These are phyloP conservation scores for Colletotrichum sp. DNA, from an alignment of 2,329 filamentous ascomycete genomes.

Conservation along the genomic window DNA sequence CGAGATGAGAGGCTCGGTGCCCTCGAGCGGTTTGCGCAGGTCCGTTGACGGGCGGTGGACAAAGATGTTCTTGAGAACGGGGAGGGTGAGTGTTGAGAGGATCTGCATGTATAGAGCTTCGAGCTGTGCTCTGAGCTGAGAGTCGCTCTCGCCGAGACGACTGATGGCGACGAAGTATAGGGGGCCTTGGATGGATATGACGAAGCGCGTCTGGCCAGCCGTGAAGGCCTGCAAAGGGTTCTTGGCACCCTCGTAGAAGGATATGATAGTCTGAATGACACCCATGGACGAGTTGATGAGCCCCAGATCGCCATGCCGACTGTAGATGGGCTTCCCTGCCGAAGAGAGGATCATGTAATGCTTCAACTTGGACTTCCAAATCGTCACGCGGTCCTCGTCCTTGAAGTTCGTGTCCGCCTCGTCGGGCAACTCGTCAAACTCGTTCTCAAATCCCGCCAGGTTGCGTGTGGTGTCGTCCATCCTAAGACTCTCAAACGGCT, in stretches of 20 bases:
- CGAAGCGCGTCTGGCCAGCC: slow-evolving; percentile 85
- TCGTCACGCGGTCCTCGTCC: slow-evolving; percentile 65
- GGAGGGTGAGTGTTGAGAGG: slow-evolving; percentile 89
- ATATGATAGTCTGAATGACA: slow-evolving; percentile 96
- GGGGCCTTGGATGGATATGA: slow-evolving; percentile 83
- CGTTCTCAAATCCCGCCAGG: slow-evolving; percentile 71
- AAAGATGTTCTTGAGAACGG: slow-evolving; percentile 86
- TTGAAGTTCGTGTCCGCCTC: slow-evolving; percentile 43
- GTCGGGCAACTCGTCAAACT: slow-evolving; percentile 79
- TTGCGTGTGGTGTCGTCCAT: slow-evolving; percentile 49
- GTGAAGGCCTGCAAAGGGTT: slow-evolving; percentile 84
- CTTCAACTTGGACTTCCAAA: slow-evolving; percentile 93
- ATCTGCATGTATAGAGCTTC: slow-evolving; percentile 99
- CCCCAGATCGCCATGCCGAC: slow-evolving; percentile 87
- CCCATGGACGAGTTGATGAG: slow-evolving; percentile 94
- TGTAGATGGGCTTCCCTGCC: slow-evolving; percentile 97
- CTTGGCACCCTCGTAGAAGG: slow-evolving; percentile 85
- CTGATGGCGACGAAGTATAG: slow-evolving; percentile 95
- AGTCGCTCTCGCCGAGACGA: slow-evolving; percentile 88
- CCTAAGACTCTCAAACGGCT: slow-evolving; percentile 63
- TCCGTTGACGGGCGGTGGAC: slow-evolving; percentile 92
- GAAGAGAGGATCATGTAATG: slow-evolving; percentile 97
- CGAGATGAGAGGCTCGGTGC: slow-evolving; percentile 88
- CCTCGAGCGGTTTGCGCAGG: slow-evolving; percentile 85
- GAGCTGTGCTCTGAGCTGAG: slow-evolving; percentile 84